Evolutionary conservation across 495 filamentous ascomycete species (phyloP).

Genomic region (Entonaema liquescens): DNA sequence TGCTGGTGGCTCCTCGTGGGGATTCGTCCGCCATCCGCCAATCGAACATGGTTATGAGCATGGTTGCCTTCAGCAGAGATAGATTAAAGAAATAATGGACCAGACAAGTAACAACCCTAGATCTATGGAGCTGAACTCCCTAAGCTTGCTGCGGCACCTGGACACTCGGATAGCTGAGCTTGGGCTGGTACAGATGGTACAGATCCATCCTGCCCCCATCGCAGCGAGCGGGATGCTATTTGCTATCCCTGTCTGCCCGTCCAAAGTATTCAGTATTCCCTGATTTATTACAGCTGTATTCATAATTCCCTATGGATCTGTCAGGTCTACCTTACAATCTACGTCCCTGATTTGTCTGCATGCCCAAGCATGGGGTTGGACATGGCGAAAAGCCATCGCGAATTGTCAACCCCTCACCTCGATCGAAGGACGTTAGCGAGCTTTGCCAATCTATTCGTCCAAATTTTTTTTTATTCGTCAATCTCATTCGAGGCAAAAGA

Average conservation of each 20-base stretch:
- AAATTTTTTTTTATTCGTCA: constrained; percentile 16
- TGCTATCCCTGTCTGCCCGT: constrained; percentile 22
- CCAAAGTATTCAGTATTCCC: constrained; percentile 24
- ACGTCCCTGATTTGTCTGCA: constrained; percentile 38
- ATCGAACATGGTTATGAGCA: constrained; percentile 19
- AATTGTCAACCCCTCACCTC: constrained; percentile 38
- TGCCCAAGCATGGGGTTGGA: constrained; percentile 27
- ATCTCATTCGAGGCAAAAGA: constrained; percentile 20
- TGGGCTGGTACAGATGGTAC: constrained; percentile 21
- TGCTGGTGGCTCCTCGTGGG: constrained; percentile 28
- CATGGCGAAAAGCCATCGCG: constrained; percentile 34
- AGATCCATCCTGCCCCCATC: constrained; percentile 8
- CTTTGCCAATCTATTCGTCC: constrained; percentile 36
- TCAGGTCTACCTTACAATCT: constrained; percentile 5
- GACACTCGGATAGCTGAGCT: constrained; percentile 20
- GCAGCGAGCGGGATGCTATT: constrained; percentile 18
- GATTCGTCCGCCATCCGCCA: constrained; percentile 20
- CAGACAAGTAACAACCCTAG: constrained; percentile 12
- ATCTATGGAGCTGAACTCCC: constrained; percentile 32
- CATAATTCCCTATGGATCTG: constrained; percentile 19
- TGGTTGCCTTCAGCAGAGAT: constrained; percentile 19
- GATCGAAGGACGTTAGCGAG: constrained; percentile 30
- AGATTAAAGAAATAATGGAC: constrained; percentile 23
- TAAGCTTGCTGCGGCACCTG: constrained; percentile 5
- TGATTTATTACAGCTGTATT: constrained; percentile 32